These are phyloP conservation scores for Penicillium sp. DNA, from an alignment of 2,329 filamentous ascomycete genomes.

Conservation along the genomic window DNA sequence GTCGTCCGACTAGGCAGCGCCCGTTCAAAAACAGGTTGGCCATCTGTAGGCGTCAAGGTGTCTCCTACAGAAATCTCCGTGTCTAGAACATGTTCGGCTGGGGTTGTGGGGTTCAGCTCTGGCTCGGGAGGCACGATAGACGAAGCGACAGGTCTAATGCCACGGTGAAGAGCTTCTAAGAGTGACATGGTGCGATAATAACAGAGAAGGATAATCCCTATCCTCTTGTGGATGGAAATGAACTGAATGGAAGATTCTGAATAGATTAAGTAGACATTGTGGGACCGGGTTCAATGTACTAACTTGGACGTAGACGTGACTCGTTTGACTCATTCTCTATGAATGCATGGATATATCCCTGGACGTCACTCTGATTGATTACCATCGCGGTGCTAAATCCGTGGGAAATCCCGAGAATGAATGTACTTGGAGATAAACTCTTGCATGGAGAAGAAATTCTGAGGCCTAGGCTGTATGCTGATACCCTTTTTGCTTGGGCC, in stretches of 20 bases:
- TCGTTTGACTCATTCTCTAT: not conserved
- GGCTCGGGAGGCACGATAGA: not conserved
- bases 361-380: not conserved
- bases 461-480: no score
- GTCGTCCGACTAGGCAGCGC: conserved; percentile 13
- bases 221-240: not conserved
- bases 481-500: no score
- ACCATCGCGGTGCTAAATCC: not conserved
- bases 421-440: no score
- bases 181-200: not conserved
- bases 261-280: not conserved
- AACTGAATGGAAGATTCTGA: not conserved
- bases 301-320: not conserved
- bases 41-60: not conserved
- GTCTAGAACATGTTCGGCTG: not conserved
- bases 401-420: not conserved
- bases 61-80: not conserved
- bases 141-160: not conserved
- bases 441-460: no score
- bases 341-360: not conserved
- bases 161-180: not conserved
- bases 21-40: conserved; percentile 20
- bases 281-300: not conserved
- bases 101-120: not conserved
- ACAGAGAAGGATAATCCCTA: not conserved